Evolutionary conservation across 305 asterid species (phyloP), one percentile per base, ranked within the genome.

Genomic region (Fraxinus platypoda): DNA sequence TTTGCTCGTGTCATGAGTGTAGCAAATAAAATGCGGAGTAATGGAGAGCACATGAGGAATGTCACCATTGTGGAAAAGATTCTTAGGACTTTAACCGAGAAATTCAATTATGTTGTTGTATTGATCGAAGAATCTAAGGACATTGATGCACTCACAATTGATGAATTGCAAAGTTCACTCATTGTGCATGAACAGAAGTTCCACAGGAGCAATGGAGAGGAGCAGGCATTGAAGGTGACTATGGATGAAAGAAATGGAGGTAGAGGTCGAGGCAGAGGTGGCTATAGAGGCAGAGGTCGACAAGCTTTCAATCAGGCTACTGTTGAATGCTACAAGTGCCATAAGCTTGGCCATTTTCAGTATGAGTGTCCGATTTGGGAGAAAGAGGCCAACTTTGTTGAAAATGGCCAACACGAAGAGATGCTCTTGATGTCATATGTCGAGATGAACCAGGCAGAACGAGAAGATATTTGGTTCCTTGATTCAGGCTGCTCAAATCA

Each of bases 31-130:
- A 76, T 54, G 43, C 4, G 82, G 41, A 74, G 76, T 38, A 76
- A 75, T 72, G 82, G 75, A 4, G 77, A 85, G 15, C 66, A 73
- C 1, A 25, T 71, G 83, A 23, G 8, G 25, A 77, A 64, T 21
- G 68, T 59, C 23, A 78, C 41, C 3, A 72, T 71, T n/a, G 34
- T 71, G 8, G 64, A 84, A 13, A 84, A 81, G 41, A 84, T 84
- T 34, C 46, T 84, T 6, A 28, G 66, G 2, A 62, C 80, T 0
- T 1, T 84, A 9, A 81, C 82, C 3, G 15, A 76, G 15, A 77
- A 57, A 8, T 81, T 77, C 64, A 73, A 70, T 11, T 66, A 66
- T 70, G 68, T 79, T 37, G 82, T 79, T 8, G 74, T 38, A 35
- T 80, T 54, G 12, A 73, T 80, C 23, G 28, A 73, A 49, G 83